A percentile compares a stretch with the other conserved stretches of the same genome.
These are phyloP conservation scores for Coffea eugenioides DNA, from an alignment of 257 asterid species.

Conservation along the genomic window DNA sequence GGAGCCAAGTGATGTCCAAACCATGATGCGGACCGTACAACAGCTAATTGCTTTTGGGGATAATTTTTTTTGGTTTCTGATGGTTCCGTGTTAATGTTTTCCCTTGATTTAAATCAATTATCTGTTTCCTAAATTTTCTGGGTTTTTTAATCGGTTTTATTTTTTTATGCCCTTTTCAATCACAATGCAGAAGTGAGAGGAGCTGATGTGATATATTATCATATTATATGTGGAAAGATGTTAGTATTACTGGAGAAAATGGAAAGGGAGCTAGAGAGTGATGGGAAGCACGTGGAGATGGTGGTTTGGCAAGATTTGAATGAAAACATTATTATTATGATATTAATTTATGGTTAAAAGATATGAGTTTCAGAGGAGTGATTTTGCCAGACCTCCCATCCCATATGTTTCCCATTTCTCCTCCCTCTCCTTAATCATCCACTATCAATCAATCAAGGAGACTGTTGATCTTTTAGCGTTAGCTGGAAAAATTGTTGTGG, in stretches of 20 bases:
- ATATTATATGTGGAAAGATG: too few relatives aligned
- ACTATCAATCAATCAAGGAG: too few relatives aligned
- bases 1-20: constrained; percentile 31
- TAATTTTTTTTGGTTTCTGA: constrained; percentile 27
- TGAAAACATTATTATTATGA: too few relatives aligned
- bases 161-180: background rate
- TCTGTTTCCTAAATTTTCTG: background rate
- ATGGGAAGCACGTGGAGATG: constrained; percentile 1
- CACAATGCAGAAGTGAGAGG: background rate
- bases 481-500: too few relatives aligned
- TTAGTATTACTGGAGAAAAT: background rate
- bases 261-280: constrained; percentile 5
- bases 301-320: background rate
- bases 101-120: background rate
- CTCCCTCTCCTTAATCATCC: constrained; percentile 3
- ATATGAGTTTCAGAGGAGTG: too few relatives aligned
- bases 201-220: too few relatives aligned
- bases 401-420: constrained; percentile 4
- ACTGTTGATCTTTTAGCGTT: too few relatives aligned
- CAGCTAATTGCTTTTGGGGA: constrained; percentile 35
- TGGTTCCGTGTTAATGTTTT: constrained; percentile 14
- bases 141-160: background rate
- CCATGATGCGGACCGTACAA: constrained; percentile 49
- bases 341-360: too few relatives aligned
- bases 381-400: constrained; percentile 4